These are phyloP conservation scores for Scheffersomyces amazonensis DNA, from an alignment of 805 yeast species.

Conservation along the genomic window DNA sequence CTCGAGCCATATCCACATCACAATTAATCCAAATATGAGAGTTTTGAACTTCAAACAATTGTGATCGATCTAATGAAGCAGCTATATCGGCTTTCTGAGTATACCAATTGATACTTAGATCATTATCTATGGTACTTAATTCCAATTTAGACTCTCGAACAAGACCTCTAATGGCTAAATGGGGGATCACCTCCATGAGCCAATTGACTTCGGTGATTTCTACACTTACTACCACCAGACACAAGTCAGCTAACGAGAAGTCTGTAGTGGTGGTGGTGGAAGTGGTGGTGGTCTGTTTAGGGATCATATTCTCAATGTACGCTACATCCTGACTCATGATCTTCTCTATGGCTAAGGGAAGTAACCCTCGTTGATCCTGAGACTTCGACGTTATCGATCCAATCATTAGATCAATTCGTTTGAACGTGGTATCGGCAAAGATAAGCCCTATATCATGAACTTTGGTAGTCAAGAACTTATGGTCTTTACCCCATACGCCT, in stretches of 20 bases:
- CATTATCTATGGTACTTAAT: background rate
- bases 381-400: background rate
- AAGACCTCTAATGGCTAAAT: background rate
- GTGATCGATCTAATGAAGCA: background rate
- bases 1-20: background rate
- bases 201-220: background rate
- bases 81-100: background rate
- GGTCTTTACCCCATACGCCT: background rate
- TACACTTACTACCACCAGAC: too few species aligned
- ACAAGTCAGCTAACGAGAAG: background rate
- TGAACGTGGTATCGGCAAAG: background rate
- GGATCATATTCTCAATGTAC: too few species aligned
- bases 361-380: background rate
- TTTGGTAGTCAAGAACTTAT: background rate
- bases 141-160: background rate
- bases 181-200: background rate
- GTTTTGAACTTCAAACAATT: conserved; percentile 7
- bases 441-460: background rate
- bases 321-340: background rate
- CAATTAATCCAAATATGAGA: conserved; percentile 5
- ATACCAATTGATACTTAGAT: background rate
- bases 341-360: background rate
- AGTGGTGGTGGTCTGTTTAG: too few species aligned
- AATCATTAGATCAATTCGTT: background rate
- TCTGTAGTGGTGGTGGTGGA: too few species aligned